Evolutionary conservation across 2,329 filamentous ascomycete genomes (phyloP).

Genomic region (Sporothrix globosa): DNA sequence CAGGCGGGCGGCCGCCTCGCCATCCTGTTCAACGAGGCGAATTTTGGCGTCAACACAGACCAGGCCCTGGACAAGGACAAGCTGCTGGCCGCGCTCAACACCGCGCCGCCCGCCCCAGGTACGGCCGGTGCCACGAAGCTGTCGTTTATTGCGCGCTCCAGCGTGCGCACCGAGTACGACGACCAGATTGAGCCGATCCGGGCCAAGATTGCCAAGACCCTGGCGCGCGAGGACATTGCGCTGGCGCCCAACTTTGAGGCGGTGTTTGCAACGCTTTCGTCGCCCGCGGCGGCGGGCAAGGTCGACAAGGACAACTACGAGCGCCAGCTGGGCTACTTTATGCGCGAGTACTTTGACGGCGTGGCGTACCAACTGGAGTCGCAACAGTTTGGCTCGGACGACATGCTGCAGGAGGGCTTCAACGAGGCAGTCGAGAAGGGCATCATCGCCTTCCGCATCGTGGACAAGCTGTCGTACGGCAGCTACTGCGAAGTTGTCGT

Average conservation of each 20-base stretch:
- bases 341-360: constrained; percentile 48
- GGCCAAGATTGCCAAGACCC: constrained; percentile 44
- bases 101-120: constrained; percentile 44
- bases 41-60: constrained; percentile 53
- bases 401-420: constrained; percentile 54
- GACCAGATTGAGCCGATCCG: constrained; percentile 48
- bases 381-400: constrained; percentile 42
- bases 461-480: constrained; percentile 49
- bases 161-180: constrained; percentile 52
- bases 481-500: constrained; percentile 53
- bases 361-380: constrained; percentile 43
- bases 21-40: constrained; percentile 51
- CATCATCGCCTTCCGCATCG: constrained; percentile 52
- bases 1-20: constrained; percentile 50
- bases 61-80: constrained; percentile 45
- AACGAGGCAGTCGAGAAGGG: constrained; percentile 51
- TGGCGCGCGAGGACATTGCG: constrained; percentile 48
- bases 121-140: constrained; percentile 38
- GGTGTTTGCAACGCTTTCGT: constrained; percentile 48
- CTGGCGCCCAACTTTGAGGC: constrained; percentile 55
- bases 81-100: constrained; percentile 53
- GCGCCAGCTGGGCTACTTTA: constrained; percentile 48
- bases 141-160: constrained; percentile 50
- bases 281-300: constrained; percentile 39
- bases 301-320: constrained; percentile 49